A percentile compares a stretch with the other conserved stretches of the same genome.
Conservation (phyloP, 208 protist species). For the Leishmania mexicana region DNA sequence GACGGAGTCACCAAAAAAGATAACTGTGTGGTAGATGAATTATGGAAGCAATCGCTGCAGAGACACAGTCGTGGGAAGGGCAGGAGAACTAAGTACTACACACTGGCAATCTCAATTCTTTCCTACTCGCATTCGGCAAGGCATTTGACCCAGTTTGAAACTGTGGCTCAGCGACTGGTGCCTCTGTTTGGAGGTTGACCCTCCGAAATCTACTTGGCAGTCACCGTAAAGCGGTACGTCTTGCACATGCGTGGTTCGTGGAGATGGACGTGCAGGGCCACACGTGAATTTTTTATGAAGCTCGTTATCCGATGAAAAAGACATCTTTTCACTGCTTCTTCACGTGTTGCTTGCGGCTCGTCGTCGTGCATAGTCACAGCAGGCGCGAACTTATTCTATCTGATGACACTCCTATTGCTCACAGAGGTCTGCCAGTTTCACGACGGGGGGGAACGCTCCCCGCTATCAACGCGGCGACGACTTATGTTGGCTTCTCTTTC, state of each 20-base stretch:
- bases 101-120: background rate
- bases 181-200: background rate
- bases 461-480: background rate
- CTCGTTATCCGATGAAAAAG: background rate
- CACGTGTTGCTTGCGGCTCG: background rate
- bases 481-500: slow-evolving; percentile 10
- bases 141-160: background rate
- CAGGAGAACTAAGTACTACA: background rate
- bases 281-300: background rate
- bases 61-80: background rate
- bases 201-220: background rate
- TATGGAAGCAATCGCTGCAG: background rate
- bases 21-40: too few relatives aligned
- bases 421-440: background rate
- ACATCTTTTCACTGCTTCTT: background rate
- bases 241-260: background rate
- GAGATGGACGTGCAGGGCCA: background rate
- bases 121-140: background rate
- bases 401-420: background rate
- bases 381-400: background rate
- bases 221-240: background rate
- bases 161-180: background rate
- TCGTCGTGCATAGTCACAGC: background rate
- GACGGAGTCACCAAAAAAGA: too few relatives aligned
- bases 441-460: background rate